These are phyloP conservation scores for Penicillium sp. DNA, from an alignment of 2,329 filamentous ascomycete genomes.

Conservation along the genomic window DNA sequence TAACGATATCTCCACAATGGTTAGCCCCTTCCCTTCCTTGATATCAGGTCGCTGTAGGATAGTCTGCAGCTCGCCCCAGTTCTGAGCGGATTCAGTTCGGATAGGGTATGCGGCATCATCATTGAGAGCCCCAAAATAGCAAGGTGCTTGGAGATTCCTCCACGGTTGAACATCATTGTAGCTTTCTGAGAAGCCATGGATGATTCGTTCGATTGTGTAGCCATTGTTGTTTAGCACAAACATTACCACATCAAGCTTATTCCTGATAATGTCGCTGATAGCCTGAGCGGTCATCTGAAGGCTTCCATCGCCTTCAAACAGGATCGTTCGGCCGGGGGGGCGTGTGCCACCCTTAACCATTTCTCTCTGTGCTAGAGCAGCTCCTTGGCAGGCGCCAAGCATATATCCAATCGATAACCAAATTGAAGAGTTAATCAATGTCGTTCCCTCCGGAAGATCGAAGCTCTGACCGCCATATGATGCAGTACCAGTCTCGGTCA, in stretches of 20 bases:
- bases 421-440: constrained; percentile 9
- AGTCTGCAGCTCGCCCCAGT: not conserved
- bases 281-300: constrained; percentile 84
- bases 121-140: not conserved
- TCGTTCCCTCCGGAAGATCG: constrained; percentile 4
- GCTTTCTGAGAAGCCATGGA: constrained; percentile 70
- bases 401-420: constrained; percentile 13
- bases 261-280: constrained; percentile 76
- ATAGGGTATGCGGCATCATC: not conserved
- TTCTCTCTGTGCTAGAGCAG: constrained; percentile 3
- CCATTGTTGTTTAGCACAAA: constrained; percentile 82
- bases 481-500: constrained; percentile 14
- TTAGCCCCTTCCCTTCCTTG: not conserved
- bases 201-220: constrained; percentile 71
- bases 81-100: not conserved
- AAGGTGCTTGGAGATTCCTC: not conserved
- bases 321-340: constrained; percentile 57
- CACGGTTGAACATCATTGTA: constrained; percentile 69
- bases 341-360: not conserved
- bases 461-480: constrained; percentile 2
- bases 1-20: not conserved
- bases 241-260: constrained; percentile 70
- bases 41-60: not conserved
- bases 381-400: constrained; percentile 9
- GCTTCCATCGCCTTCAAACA: constrained; percentile 82